Evolutionary conservation across 2,329 filamentous ascomycete genomes (phyloP), one percentile per base, ranked within the genome.

Genomic region (Aspergillus sojae): DNA sequence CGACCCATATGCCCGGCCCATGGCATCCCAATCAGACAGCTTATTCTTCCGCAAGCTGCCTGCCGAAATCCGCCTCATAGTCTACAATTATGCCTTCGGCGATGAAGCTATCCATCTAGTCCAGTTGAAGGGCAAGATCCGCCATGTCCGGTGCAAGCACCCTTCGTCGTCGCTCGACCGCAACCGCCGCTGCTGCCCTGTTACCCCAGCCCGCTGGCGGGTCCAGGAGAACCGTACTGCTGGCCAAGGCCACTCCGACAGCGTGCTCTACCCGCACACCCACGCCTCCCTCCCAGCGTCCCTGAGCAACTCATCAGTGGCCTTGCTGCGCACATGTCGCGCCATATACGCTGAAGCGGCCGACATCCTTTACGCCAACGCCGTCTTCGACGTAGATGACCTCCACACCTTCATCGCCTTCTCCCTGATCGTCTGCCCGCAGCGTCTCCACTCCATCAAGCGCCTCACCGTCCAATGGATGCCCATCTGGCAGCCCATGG

Each of bases 341-440:
- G 62, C 71, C n/a, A 71, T 79, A 65, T 75, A 78, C 66, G 67
- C 70, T 60, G 77, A 79, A 58, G 68, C 76, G 1, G 66, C 70
- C 9, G 61, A 68, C 3, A 62, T 74, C 5, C 70, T 74, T 4
- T 79, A 79, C 64, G 55, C 60, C 21, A 62, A 66, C n/a, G 60
- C 71, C 2, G 64, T 64, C 26, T 78, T 79, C 58, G 76, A 79
- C 58, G 71, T 77, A 9, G 75, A 77, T 50, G 75, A 78, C 64
- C 66, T 79, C 3, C 72, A 75, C 59, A 77, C 77, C 23, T 78
- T 78, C 60, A 68, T 78, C 19, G 71, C 74, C 5, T 78, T 79
- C 63, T 67, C 70, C 2, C 52, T 57, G 0, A 65, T 64, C 19
- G 60, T 79, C 9, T 68, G 68, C 6, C 60, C 71, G 0, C 10